Percentiles rank a stretch among this genome's conserved stretches.
phyloP scores from a whole-genome alignment of 306 rosid genomes.

The Prosopis cineraria region DNA sequence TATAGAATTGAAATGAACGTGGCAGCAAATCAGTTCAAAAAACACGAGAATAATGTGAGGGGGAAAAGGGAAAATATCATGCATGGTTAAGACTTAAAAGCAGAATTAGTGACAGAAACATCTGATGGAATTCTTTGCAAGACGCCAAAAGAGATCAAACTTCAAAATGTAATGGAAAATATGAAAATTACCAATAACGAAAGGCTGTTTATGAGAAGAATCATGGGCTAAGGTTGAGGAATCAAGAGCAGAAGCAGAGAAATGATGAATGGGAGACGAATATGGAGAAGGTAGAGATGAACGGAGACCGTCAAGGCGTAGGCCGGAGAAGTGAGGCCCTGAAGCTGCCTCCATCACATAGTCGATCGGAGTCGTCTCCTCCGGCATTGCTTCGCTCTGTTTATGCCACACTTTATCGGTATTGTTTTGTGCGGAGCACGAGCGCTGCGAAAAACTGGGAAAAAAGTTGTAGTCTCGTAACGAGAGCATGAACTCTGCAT shows the following conservation, averaged over 20 bases:
- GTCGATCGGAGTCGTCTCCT: conserved; percentile 66
- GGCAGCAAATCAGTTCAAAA: background rate
- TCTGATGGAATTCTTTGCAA: background rate
- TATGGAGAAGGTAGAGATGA: conserved; percentile 53
- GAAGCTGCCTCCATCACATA: conserved; percentile 88
- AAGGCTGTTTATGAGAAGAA: conserved; percentile 64
- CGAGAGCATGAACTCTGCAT: background rate
- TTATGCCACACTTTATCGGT: background rate
- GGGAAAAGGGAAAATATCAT: background rate
- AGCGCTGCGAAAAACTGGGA: background rate
- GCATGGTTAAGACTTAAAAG: background rate
- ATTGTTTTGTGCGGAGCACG: background rate
- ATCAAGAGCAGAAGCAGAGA: conserved; percentile 34
- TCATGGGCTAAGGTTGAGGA: conserved; percentile 41
- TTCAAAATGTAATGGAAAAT: background rate
- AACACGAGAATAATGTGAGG: background rate
- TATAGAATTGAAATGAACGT: background rate
- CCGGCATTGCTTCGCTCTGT: conserved; percentile 51
- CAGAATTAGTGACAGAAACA: background rate
- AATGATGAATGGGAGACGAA: conserved; percentile 46
- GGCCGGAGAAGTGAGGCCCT: conserved; percentile 94
- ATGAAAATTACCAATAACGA: conserved; percentile 70
- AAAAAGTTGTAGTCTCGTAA: background rate
- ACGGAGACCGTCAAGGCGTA: conserved; percentile 63
- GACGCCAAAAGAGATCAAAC: background rate